Percentiles rank a stretch among this genome's conserved stretches.
phyloP scores from a whole-genome alignment of 75 land plant species.

The Chamaecyparis obtusa region DNA sequence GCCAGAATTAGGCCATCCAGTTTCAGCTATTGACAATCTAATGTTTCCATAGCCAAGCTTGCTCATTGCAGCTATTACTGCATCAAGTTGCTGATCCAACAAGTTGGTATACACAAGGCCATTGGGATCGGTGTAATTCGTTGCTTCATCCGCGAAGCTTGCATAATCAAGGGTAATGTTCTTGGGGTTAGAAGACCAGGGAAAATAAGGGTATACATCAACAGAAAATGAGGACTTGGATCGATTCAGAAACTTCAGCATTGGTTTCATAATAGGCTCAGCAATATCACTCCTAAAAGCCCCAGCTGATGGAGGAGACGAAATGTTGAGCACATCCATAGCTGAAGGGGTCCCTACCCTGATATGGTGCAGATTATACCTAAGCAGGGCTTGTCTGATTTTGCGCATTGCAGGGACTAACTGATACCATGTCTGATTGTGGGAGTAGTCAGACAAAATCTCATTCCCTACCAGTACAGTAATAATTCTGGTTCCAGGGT shows the following conservation, averaged over 20 bases:
- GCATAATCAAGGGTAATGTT: constrained; percentile 63
- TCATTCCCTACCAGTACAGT: constrained; percentile 88
- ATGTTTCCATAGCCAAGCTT: constrained; percentile 41
- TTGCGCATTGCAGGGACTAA: constrained; percentile 76
- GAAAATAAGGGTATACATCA: constrained; percentile 76
- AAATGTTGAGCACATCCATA: constrained; percentile 57
- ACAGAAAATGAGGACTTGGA: constrained; percentile 67
- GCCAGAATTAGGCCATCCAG: constrained; percentile 92
- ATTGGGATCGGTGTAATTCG: constrained; percentile 45
- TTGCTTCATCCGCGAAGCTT: constrained; percentile 25
- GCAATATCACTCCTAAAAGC: constrained; percentile 54
- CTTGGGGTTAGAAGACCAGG: constrained; percentile 47
- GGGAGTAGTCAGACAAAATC: constrained; percentile 42
- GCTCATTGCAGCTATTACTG: constrained; percentile 64
- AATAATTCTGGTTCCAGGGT: constrained; percentile 53
- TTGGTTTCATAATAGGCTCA: constrained; percentile 48
- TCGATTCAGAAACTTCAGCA: constrained; percentile 51
- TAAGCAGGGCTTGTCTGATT: constrained; percentile 42
- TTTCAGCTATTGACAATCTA: constrained; percentile 63
- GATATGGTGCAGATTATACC: constrained; percentile 26
- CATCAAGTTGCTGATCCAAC: constrained; percentile 72
- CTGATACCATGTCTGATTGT: constrained; percentile 38
- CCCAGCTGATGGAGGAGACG: constrained; percentile 79
- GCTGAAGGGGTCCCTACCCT: constrained; percentile 82
- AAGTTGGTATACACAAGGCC: constrained; percentile 60